Base-by-base conservation (phyloP, 176 grass and related monocot species). In the Ananas comosus region DNA sequence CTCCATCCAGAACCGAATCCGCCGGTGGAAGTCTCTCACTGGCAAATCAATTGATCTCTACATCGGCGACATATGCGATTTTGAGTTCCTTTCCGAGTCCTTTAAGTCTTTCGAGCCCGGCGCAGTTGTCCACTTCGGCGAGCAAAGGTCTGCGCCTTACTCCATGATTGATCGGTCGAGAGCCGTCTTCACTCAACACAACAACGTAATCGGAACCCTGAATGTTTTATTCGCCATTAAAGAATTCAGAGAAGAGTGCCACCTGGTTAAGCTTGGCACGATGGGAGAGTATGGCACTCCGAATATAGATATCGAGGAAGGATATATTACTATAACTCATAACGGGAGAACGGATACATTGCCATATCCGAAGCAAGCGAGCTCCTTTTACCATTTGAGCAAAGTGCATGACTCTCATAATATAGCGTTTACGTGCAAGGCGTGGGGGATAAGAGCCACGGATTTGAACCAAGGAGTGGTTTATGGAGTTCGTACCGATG, bases 221-320 rank as follows among this genome's bases (percentile, higher is more conserved):
- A 96, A 96, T 71, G 92, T 96, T 10, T 70, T 96, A 58, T 96
- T 96, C 65, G 88, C 88, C 57, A 91, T 96, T 25, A 92, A 96
- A 71, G 88, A 96, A 54, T 92, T 80, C 50, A 77, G 79, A 74
- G 72, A 86, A 24, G 88, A 96, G 66, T 96, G 92, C 48, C 92
- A 96, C 70, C 74, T 96, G 27, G 92, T 96, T 29, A 96, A 96
- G 78, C 81, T 92, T 21, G 92, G 92, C 72, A 96, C 92, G 10
- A 96, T 96, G 92, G 92, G 88, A n/a, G 92, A 96, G 64, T 96
- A 96, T 64, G 92, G 92, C 75, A 96, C 92, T 33, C 92, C 92
- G 71, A 92, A 96, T 72, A 96, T 96, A 76, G 88, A 96, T 70
- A 96, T 96, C 9, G 92, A 96, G 66, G 92, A 96, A 48, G 92